A percentile compares a stretch with the other conserved stretches of the same genome.
phyloP scores from a whole-genome alignment of 2,329 filamentous ascomycete genomes.

The Endoconidiophora polonica region DNA sequence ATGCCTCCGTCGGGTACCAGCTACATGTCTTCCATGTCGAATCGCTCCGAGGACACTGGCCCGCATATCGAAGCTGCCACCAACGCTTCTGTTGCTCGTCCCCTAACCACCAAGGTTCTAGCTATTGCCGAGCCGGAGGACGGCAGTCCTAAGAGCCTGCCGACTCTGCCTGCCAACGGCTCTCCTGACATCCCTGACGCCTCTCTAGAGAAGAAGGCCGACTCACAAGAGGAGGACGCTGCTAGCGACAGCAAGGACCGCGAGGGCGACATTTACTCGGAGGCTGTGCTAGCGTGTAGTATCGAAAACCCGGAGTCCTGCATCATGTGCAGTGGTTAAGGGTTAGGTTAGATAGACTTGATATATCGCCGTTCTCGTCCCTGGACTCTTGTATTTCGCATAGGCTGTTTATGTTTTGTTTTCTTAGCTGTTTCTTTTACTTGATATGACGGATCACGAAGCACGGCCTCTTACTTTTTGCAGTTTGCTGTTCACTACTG shows the following conservation, averaged over 20 bases:
- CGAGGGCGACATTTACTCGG: slow-evolving; percentile 87
- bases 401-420: too few relatives aligned
- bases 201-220: slow-evolving; percentile 33
- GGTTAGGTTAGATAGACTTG: neutral
- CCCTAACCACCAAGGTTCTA: slow-evolving; percentile 60
- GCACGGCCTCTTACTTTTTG: too few relatives aligned
- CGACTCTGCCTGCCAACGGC: slow-evolving; percentile 50
- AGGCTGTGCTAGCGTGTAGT: slow-evolving; percentile 81
- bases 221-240: slow-evolving; percentile 53
- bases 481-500: too few relatives aligned
- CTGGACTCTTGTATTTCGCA: too few relatives aligned
- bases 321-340: slow-evolving; percentile 89
- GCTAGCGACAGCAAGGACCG: slow-evolving; percentile 54
- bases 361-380: neutral
- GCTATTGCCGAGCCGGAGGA: slow-evolving; percentile 33
- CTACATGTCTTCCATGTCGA: slow-evolving; percentile 40
- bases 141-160: slow-evolving; percentile 61
- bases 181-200: slow-evolving; percentile 48
- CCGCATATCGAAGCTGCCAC: slow-evolving; percentile 32
- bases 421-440: too few relatives aligned
- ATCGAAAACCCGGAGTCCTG: slow-evolving; percentile 95
- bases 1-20: slow-evolving; percentile 35
- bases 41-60: slow-evolving; percentile 49
- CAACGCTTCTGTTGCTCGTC: slow-evolving; percentile 40
- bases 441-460: too few relatives aligned